These are phyloP conservation scores for Nitzschia inconspicua DNA, from an alignment of 108 stramenopile species.

Conservation along the genomic window DNA sequence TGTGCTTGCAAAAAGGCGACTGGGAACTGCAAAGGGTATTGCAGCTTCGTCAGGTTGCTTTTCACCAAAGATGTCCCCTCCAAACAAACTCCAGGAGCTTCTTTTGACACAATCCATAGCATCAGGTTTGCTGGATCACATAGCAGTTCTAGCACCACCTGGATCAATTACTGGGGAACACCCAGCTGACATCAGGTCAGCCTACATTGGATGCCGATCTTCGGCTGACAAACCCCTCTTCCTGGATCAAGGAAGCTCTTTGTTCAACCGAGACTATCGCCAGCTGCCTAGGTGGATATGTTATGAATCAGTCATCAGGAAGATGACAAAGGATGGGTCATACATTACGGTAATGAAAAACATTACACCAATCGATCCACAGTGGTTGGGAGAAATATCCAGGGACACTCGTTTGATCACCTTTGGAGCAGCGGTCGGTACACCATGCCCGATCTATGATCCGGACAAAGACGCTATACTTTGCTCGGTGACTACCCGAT, in stretches of 20 bases:
- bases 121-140: conserved; percentile 75
- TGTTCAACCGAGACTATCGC: conserved; percentile 58
- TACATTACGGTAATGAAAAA: conserved; percentile 70
- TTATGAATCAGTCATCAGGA: conserved; percentile 63
- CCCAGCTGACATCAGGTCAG: conserved; percentile 58
- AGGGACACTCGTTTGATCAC: conserved; percentile 60
- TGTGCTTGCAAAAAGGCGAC: conserved; percentile 63
- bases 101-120: conserved; percentile 63
- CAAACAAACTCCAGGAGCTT: conserved; percentile 66
- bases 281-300: conserved; percentile 78
- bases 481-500: conserved; percentile 75
- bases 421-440: conserved; percentile 52
- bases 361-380: conserved; percentile 75
- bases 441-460: conserved; percentile 69
- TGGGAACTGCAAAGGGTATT: conserved; percentile 57
- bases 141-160: conserved; percentile 71
- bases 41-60: conserved; percentile 68
- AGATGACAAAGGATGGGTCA: conserved; percentile 68
- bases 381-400: conserved; percentile 70
- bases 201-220: conserved; percentile 66
- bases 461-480: conserved; percentile 66
- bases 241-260: conserved; percentile 63
- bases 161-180: conserved; percentile 62
- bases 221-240: conserved; percentile 67
- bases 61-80: conserved; percentile 69